Base-by-base conservation (phyloP, 108 stramenopile species). In the Asterionellopsis glacialis region DNA sequence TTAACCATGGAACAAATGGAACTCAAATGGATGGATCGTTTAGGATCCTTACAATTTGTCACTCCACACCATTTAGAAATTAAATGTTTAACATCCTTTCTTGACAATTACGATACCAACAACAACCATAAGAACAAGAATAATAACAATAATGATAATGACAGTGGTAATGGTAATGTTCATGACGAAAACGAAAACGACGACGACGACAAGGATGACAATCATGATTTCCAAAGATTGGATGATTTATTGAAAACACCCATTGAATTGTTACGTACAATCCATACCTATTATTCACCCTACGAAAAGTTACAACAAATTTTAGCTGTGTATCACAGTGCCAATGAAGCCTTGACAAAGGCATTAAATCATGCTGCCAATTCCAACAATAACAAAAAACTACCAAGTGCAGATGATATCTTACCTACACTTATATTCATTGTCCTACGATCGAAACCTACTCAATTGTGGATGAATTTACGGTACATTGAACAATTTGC, bases 381-480 rank as follows among this genome's bases (percentile, higher is more conserved):
- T 2, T 51, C 45, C 27, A 49, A 56, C 21, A 61, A 64, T 5
- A 7, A 7, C 33, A 33, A 33, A 33, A 33, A 33, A 33, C 60
- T 86, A 1, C 88, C 91, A 12, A 73, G 77, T 19, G 91, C 91
- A 15, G 91, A 93, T 62, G 91, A 93, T 59, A 72, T 90, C 1
- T 63, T 93, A 11, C 88, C 91, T 9, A 83, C 91, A 25, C 69
- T 93, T 12, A 90, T 93, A 43, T 68, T 93, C 25, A 70, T 81
- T 11, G 72, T 84, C 15, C 51, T 93, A 10, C 72, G 74, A 38
- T 75, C 86, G 4, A 55, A 77, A 63, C 80, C 88, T 0, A 39
- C 38, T 24, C 51, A 61, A 15, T 55, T 93, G 19, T 28, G 69
- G 14, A 56, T 45, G 11, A 73, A 80, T 68, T 57, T 93, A 14